phyloP scores from a whole-genome alignment of 345 rosid species.

The Camelina hispida region DNA sequence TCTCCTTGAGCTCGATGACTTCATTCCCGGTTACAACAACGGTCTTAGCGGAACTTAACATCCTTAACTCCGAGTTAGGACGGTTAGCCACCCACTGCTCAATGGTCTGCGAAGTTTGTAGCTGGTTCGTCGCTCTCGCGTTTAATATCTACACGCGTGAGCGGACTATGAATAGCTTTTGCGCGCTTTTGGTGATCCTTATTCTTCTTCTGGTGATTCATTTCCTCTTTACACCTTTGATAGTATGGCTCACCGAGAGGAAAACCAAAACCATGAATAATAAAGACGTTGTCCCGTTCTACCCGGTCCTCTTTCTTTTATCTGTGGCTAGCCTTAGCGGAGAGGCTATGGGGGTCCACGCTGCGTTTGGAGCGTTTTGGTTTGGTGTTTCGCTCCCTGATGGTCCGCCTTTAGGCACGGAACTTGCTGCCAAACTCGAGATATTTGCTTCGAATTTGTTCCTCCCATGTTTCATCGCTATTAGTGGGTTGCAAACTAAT shows the following conservation, averaged over 20 bases:
- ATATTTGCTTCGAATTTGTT: slow-evolving; percentile 39
- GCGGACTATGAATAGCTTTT: slow-evolving; percentile 7
- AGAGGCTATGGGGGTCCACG: slow-evolving; percentile 40
- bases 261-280: slow-evolving; percentile 20
- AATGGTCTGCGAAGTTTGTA: slow-evolving; percentile 41
- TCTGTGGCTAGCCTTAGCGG: slow-evolving; percentile 16
- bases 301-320: slow-evolving; percentile 32
- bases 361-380: slow-evolving; percentile 49
- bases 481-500: slow-evolving; percentile 45
- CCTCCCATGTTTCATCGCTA: slow-evolving; percentile 45
- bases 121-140: slow-evolving; percentile 37
- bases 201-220: slow-evolving; percentile 10
- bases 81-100: slow-evolving; percentile 43
- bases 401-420: slow-evolving; percentile 47
- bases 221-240: slow-evolving; percentile 26
- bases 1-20: slow-evolving; percentile 44
- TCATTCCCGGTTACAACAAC: slow-evolving; percentile 47
- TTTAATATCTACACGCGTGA: slow-evolving; percentile 38
- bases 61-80: slow-evolving; percentile 48
- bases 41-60: slow-evolving; percentile 39
- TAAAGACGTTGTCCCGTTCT: slow-evolving; percentile 40
- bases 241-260: slow-evolving; percentile 39
- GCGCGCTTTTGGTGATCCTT: not conserved
- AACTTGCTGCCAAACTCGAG: slow-evolving; percentile 42
- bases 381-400: slow-evolving; percentile 46